Evolutionary conservation across 1,139 yeast species (phyloP).

Genomic region (Schizosaccharomyces versatilis): DNA sequence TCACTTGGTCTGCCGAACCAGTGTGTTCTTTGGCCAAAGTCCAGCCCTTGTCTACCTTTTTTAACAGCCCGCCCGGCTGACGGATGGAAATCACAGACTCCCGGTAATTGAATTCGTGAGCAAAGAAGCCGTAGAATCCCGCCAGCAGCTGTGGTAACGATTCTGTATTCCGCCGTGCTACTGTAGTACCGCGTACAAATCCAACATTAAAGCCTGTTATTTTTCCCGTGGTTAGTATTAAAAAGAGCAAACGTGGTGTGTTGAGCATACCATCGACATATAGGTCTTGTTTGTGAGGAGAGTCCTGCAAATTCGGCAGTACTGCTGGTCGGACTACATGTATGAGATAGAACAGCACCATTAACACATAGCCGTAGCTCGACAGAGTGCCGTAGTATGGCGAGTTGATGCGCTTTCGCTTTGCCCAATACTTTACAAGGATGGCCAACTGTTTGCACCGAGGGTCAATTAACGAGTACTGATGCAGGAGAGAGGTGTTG

Average conservation of each 20-base stretch:
- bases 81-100: constrained; percentile 10
- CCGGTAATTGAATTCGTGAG: constrained; percentile 9
- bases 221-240: not conserved
- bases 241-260: not conserved
- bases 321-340: constrained; percentile 7
- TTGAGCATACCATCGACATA: not conserved
- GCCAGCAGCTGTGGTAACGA: constrained; percentile 9
- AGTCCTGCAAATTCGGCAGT: constrained; percentile 10
- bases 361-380: constrained; percentile 10
- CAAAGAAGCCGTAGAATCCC: constrained; percentile 10
- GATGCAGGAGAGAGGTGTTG: constrained; percentile 9
- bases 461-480: constrained; percentile 8
- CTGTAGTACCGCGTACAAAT: constrained; percentile 6
- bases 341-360: constrained; percentile 9
- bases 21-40: constrained; percentile 8
- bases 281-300: not conserved
- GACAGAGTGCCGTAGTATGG: constrained; percentile 11
- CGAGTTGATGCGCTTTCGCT: constrained; percentile 9
- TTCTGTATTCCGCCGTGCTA: constrained; percentile 5
- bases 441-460: constrained; percentile 7
- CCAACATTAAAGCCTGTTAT: constrained; percentile 10
- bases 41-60: constrained; percentile 10
- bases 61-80: constrained; percentile 9
- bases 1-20: constrained; percentile 3
- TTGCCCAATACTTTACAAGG: constrained; percentile 11